A percentile compares a stretch with the other conserved stretches of the same genome.
Evolutionary conservation across 768 basidiomycete species (phyloP).

Genomic region (Mycena capillaripes): DNA sequence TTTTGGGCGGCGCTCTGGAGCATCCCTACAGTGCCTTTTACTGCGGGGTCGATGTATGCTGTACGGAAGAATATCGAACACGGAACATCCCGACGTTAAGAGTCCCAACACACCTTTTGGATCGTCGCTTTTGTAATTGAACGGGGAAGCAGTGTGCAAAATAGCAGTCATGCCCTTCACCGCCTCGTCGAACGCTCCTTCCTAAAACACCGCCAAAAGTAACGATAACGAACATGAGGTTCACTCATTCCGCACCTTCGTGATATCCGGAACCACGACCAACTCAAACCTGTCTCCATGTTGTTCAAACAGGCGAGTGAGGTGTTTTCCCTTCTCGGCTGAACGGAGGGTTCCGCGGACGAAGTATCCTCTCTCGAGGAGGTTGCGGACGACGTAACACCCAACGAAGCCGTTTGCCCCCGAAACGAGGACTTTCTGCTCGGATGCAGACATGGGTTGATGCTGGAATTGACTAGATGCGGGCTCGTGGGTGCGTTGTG

Average conservation of each 20-base stretch:
- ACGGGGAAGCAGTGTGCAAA: constrained; percentile 77
- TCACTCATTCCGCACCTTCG: constrained; percentile 41
- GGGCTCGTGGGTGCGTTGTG: background rate
- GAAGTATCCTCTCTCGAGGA: constrained; percentile 72
- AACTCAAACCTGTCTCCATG: constrained; percentile 73
- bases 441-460: background rate
- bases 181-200: constrained; percentile 83
- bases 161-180: constrained; percentile 83
- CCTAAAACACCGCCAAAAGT: constrained; percentile 47
- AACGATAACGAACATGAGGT: background rate
- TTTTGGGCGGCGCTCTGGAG: background rate
- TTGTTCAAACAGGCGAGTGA: constrained; percentile 65
- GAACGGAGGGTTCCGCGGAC: constrained; percentile 80
- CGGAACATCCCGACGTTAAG: background rate
- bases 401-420: background rate
- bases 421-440: background rate
- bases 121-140: constrained; percentile 60
- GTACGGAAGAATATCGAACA: background rate
- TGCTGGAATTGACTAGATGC: background rate
- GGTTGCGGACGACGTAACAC: constrained; percentile 54
- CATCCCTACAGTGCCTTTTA: background rate
- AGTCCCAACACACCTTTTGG: constrained; percentile 49
- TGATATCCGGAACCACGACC: constrained; percentile 80
- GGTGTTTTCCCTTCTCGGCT: constrained; percentile 66
- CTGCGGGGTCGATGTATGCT: background rate